Conservation (phyloP, 257 asterid species). For the Nicotiana paniculata region DNA sequence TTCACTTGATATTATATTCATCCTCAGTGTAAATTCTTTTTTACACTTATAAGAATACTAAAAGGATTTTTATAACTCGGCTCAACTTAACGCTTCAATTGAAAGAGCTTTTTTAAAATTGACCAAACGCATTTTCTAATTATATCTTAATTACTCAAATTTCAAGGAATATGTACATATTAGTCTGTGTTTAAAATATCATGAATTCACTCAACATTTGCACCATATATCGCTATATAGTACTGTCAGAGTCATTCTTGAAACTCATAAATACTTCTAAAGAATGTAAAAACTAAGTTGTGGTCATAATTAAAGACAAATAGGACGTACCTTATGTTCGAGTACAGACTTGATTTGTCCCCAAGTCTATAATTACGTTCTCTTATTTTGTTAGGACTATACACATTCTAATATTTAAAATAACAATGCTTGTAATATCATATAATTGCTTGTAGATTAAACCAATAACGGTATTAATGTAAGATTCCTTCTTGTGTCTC, state of each 20-base stretch:
- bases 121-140: not conserved
- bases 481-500: constrained; percentile 21
- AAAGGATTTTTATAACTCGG: too few species aligned
- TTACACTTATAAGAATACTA: too few species aligned
- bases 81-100: not conserved
- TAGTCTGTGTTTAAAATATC: not conserved
- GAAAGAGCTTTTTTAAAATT: not conserved
- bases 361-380: not conserved
- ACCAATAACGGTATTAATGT: constrained; percentile 9
- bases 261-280: not conserved
- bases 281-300: not conserved
- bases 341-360: constrained; percentile 1
- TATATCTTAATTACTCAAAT: not conserved
- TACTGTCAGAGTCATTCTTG: not conserved
- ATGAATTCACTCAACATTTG: not conserved
- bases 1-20: too few species aligned
- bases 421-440: not conserved
- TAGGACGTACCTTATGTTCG: not conserved
- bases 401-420: not conserved
- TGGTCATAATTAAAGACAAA: not conserved
- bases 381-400: not conserved
- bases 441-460: not conserved
- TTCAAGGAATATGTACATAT: not conserved
- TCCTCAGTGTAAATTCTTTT: too few species aligned
- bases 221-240: not conserved